phyloP scores from a whole-genome alignment of 73 alveolate genomes.

The Tetrahymena thermophila region DNA sequence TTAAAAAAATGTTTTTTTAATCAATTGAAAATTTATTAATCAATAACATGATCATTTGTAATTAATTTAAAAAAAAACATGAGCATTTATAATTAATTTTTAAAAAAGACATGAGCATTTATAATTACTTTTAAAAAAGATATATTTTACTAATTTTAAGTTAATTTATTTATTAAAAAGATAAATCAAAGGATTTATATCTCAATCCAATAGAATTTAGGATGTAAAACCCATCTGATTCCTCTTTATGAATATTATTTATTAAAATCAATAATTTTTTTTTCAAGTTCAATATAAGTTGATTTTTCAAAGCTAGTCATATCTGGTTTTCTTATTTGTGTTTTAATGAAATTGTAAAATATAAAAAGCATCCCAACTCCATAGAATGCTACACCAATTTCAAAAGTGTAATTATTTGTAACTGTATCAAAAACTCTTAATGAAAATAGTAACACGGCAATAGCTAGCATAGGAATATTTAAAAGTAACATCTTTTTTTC shows the following conservation, averaged over 20 bases:
- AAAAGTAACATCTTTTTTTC: background rate
- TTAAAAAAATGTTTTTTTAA: no score
- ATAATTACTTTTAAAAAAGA: background rate
- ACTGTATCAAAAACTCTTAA: background rate
- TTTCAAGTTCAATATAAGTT: background rate
- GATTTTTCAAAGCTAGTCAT: background rate
- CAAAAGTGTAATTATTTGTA: background rate
- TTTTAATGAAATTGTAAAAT: background rate
- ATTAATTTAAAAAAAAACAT: no score
- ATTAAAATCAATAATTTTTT: background rate
- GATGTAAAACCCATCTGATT: background rate
- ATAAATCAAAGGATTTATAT: background rate
- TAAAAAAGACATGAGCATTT: no score
- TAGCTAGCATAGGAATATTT: background rate
- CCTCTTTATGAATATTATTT: background rate
- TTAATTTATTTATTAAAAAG: no score
- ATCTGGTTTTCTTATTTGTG: background rate
- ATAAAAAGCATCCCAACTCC: background rate
- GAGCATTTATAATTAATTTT: no score
- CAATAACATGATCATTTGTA: no score
- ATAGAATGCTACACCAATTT: background rate
- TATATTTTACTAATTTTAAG: background rate
- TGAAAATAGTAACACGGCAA: background rate
- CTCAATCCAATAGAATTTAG: background rate
- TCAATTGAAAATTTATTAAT: no score